Evolutionary conservation across 169 alveolate species (phyloP), one percentile per base, ranked within the genome.

Genomic region (Blepharisma undulans): DNA sequence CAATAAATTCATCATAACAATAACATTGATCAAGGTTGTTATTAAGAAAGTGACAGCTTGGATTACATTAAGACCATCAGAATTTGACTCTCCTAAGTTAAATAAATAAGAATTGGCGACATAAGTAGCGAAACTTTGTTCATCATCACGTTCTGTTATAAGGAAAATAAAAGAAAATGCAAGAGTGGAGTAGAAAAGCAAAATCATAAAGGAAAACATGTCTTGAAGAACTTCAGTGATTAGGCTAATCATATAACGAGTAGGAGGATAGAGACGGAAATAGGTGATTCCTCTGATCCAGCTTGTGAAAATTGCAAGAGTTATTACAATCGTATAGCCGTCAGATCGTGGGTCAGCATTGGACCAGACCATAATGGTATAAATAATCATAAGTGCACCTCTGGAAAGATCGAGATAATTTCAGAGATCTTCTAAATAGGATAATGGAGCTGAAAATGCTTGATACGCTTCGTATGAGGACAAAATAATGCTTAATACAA

Each of bases 201-300:
- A 61, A 25, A 86, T n/a, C n/a, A 86, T 21, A 25, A 86, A 86
- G 29, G 91, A 25, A 29, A 6, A 19, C 29, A 60, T 86, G 72
- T 86, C 91, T 22, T 22, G 27, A 4, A 36, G 22, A 8, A 36
- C 84, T 5, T 60, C 84, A 19, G 72, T 72, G 32, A 86, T 60
- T 8, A 86, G 25, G 12, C 72, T 86, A 7, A 86, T 86, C 60
- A 86, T 19, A 27, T 86, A 86, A 25, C 91, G 34, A 25, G 91
- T 86, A 25, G 25, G 48, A 21, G 32, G 27, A 19, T 25, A 21
- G 7, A 86, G 61, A 10, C 91, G 27, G 29, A 86, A 61, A 86
- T 71, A 86, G 27, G 84, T 25, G 29, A 86, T 72, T 71, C 66
- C 91, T 66, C 91, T 1, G n/a, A 86, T 27, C 72, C 84, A 86